Evolutionary conservation across 192 early-diverging fungal genomes (phyloP).

Genomic region (Pilaira anomala): DNA sequence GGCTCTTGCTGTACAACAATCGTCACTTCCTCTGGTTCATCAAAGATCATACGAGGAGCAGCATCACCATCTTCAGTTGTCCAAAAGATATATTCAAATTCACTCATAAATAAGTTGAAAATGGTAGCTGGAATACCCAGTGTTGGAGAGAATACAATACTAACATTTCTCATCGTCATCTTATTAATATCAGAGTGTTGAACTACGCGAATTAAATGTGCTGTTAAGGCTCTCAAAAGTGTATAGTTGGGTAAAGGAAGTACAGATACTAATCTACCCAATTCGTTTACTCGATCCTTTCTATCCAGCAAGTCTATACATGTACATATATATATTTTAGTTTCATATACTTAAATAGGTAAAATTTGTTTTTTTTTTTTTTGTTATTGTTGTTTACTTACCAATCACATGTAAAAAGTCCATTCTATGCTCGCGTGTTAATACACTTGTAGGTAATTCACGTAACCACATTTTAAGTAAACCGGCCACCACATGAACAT

Average conservation of each 20-base stretch:
- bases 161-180: constrained; percentile 95
- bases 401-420: constrained; percentile 81
- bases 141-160: constrained; percentile 96
- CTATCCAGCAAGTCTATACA: constrained; percentile 73
- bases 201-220: constrained; percentile 89
- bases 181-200: constrained; percentile 82
- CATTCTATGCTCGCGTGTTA: constrained; percentile 77
- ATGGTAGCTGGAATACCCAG: constrained; percentile 90
- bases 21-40: neutral
- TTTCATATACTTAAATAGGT: neutral
- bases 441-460: constrained; percentile 82
- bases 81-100: constrained; percentile 85
- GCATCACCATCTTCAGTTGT: constrained; percentile 59
- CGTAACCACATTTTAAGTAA: constrained; percentile 91
- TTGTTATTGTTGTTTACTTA: neutral
- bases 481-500: constrained; percentile 91
- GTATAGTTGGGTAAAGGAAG: constrained; percentile 91
- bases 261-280: constrained; percentile 71
- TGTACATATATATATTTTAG: neutral
- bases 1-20: too few relatives aligned
- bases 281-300: constrained; percentile 76
- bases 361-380: neutral
- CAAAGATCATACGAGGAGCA: constrained; percentile 3
- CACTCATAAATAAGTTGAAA: constrained; percentile 87
- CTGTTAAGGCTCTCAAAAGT: constrained; percentile 79